Percentiles rank a stretch among this genome's conserved stretches.
Evolutionary conservation across 768 basidiomycete species (phyloP).

Genomic region (Nidularia sp.): DNA sequence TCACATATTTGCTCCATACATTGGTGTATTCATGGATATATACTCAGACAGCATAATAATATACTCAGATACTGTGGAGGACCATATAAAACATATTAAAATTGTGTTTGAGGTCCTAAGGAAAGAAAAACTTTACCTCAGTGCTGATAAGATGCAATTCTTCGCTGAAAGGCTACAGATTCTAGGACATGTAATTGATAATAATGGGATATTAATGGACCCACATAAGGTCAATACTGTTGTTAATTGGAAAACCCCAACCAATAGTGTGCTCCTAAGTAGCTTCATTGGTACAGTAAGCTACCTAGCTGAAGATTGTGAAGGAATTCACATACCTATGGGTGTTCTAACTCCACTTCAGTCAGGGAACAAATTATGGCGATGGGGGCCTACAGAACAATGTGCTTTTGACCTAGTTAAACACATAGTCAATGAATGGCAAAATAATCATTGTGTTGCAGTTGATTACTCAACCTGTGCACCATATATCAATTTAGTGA

Average conservation of each 20-base stretch:
- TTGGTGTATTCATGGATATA: no score
- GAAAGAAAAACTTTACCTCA: no score
- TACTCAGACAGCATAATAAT: no score
- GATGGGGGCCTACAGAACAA: not conserved
- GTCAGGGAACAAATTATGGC: not conserved
- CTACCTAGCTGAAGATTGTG: slow-evolving; percentile 22
- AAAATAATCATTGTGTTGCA: not conserved
- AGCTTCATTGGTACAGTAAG: slow-evolving; percentile 31
- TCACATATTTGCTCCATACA: no score
- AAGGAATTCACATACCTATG: slow-evolving; percentile 22
- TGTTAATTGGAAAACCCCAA: slow-evolving; percentile 19
- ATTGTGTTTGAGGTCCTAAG: no score
- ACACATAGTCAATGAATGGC: not conserved
- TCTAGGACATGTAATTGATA: no score
- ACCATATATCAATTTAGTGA: not conserved
- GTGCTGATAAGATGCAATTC: no score
- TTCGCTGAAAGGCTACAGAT: no score
- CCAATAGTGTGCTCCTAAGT: slow-evolving; percentile 18
- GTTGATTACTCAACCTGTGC: not conserved
- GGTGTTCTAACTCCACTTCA: not conserved
- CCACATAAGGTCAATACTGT: no score
- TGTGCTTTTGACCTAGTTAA: not conserved
- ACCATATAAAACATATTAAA: no score
- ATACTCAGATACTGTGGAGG: no score
- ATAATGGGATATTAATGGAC: no score